Base-by-base conservation (phyloP, 2,329 filamentous ascomycete genomes). In the Fusarium newnesense region DNA sequence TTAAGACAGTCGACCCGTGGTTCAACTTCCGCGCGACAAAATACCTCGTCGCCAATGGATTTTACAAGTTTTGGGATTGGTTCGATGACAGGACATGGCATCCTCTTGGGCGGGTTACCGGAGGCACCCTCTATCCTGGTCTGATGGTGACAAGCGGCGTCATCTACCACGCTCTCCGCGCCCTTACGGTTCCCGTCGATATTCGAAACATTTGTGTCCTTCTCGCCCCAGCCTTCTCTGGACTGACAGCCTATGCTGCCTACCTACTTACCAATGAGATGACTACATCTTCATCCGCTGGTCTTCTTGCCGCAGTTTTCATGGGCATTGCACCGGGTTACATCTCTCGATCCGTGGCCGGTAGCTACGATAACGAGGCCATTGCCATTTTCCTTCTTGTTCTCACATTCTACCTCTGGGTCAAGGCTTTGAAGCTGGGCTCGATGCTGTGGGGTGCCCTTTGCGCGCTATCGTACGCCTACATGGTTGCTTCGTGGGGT, bases 41-140 rank as follows among this genome's bases (percentile, higher is more conserved):
- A 85, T 98, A 99, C 81, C 90, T 99, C 63, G 94, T 99, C 63
- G 90, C 96, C 81, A 91, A 99, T 91, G 96, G 96, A 79, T 98
- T 99, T 86, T 97, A 97, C 84, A 95, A 93, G 83, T 99, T 99
- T 83, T 99, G 96, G 96, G 96, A 99, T 83, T 99, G 96, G 96
- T 99, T 99, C 81, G 96, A 99, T 84, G 96, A 99, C 87, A 92
- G 96, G 87, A 99, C 96, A 90, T 99, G 96, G 96, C 96, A 99
- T 85, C 96, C 96, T 78, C 93, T 99, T 70, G 96, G 96, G 78
- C 94, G 96, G 86, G 96, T 99, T 81, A 99, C 96, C 69, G 96
- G 96, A 84, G 96, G 96, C 80, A 99, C 96, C n/a, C 90, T 99
- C 72, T 99, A 99, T 83, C 96, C 96, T 57, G 96, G 96, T 79